phyloP scores from a whole-genome alignment of 495 filamentous ascomycete species.

The Podospora appendiculata region DNA sequence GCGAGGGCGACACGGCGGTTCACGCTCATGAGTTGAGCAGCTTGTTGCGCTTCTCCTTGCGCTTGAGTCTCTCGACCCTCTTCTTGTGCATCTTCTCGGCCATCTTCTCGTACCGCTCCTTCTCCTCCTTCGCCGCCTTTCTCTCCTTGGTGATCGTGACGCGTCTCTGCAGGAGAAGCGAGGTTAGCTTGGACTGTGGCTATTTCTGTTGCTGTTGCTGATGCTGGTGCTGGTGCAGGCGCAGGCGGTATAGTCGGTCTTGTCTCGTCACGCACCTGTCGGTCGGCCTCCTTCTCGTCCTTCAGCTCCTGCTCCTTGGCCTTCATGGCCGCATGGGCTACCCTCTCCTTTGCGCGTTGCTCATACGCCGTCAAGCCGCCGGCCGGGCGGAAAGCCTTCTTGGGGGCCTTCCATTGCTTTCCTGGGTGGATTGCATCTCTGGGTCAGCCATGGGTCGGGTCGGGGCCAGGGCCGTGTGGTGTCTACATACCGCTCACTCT shows the following conservation, averaged over 20 bases:
- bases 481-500: conserved; percentile 57
- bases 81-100: conserved; percentile 97
- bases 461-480: too few species aligned
- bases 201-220: neutral
- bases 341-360: conserved; percentile 58
- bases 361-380: conserved; percentile 70
- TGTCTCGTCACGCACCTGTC: conserved; percentile 51
- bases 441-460: neutral
- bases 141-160: conserved; percentile 76
- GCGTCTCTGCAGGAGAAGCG: conserved; percentile 45
- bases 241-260: too few species aligned
- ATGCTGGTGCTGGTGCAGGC: neutral
- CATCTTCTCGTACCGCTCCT: conserved; percentile 87
- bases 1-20: neutral
- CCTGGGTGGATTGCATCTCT: conserved; percentile 41
- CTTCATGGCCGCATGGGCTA: conserved; percentile 64
- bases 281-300: conserved; percentile 82
- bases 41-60: conserved; percentile 97
- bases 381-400: conserved; percentile 79
- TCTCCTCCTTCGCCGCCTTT: conserved; percentile 82
- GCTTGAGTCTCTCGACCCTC: conserved; percentile 83
- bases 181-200: conserved; percentile 2
- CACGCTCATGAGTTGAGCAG: conserved; percentile 72
- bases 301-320: conserved; percentile 91
- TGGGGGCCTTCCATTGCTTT: conserved; percentile 84